A percentile compares a stretch with the other conserved stretches of the same genome.
phyloP scores from a whole-genome alignment of 331 rosid species.

The Pyracantha coccinea region DNA sequence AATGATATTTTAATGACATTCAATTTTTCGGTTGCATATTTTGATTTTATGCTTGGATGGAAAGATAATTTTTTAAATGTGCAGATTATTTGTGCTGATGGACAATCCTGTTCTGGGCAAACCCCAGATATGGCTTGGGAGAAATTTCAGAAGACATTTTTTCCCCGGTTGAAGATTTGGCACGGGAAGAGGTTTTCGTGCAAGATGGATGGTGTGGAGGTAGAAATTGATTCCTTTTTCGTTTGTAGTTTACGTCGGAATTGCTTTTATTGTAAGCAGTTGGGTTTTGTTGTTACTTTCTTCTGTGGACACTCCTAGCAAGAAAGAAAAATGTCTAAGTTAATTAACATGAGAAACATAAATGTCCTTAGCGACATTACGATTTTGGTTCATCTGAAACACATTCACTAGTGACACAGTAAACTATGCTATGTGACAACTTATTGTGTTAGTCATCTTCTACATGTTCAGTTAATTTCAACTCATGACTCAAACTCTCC shows the following conservation, averaged over 20 bases:
- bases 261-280: not conserved
- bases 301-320: not conserved
- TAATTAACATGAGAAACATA: not conserved
- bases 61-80: conserved; percentile 7
- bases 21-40: not conserved
- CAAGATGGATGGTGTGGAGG: conserved; percentile 89
- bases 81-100: conserved; percentile 67
- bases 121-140: conserved; percentile 84
- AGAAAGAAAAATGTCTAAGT: not conserved
- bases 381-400: not conserved
- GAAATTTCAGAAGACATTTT: conserved; percentile 60
- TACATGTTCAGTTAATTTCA: not conserved
- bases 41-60: not conserved
- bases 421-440: not conserved
- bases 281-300: not conserved
- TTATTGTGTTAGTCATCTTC: not conserved
- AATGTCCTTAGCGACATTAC: not conserved
- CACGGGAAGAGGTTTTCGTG: conserved; percentile 73
- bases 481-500: not conserved
- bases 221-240: conserved; percentile 14
- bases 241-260: not conserved
- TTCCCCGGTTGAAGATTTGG: conserved; percentile 53
- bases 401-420: not conserved
- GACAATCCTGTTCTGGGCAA: conserved; percentile 61
- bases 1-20: not conserved